A percentile compares a stretch with the other conserved stretches of the same genome.
Conservation (phyloP, 768 basidiomycete species). For the Collybiopsis luxurians region DNA sequence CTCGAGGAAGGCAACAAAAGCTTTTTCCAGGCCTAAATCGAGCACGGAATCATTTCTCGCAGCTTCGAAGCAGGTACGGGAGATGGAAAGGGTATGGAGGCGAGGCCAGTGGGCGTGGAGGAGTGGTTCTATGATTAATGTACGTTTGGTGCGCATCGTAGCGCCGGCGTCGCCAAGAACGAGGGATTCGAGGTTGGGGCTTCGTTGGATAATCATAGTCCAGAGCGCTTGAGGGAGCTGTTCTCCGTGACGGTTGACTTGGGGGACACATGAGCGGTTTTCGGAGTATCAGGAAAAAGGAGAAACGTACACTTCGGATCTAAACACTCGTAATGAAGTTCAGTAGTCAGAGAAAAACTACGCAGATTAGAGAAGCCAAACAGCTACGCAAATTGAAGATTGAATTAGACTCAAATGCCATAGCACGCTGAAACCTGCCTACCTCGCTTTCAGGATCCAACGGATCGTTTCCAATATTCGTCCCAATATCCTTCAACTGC, state of each 20-base stretch:
- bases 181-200: constrained; percentile 41
- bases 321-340: neutral
- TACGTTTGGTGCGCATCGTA: constrained; percentile 9
- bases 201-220: constrained; percentile 51
- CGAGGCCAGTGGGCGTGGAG: constrained; percentile 17
- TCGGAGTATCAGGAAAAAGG: neutral
- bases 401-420: too few relatives aligned
- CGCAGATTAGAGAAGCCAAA: constrained; percentile 19
- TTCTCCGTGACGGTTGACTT: neutral
- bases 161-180: constrained; percentile 24
- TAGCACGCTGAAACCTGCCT: neutral
- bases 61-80: neutral
- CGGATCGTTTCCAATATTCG: constrained; percentile 15
- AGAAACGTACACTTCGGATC: neutral
- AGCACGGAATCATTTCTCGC: neutral
- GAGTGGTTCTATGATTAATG: constrained; percentile 18
- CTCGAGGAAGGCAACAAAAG: neutral
- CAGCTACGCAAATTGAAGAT: constrained; percentile 10
- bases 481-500: constrained; percentile 17
- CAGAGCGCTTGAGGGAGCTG: constrained; percentile 33
- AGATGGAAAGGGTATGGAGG: constrained; percentile 14
- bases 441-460: constrained; percentile 20
- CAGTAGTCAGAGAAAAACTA: constrained; percentile 19
- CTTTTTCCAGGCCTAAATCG: too few relatives aligned
- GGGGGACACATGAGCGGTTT: neutral